phyloP scores from a whole-genome alignment of 2,329 filamentous ascomycete species.

The Stylonectria norvegica region DNA sequence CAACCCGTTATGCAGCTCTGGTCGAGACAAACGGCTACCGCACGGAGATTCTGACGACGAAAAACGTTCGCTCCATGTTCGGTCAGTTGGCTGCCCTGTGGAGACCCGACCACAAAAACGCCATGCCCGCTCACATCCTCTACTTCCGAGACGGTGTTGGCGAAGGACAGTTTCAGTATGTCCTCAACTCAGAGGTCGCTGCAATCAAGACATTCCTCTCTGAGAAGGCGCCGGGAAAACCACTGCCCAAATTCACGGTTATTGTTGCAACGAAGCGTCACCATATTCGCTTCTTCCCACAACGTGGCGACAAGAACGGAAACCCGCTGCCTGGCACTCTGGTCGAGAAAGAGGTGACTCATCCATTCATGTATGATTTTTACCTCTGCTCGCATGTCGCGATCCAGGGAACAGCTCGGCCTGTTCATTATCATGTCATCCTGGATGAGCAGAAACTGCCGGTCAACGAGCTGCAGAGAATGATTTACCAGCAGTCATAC shows the following conservation, averaged over 20 bases:
- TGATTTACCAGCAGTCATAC: conserved; percentile 94
- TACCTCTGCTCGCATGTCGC: conserved; percentile 63
- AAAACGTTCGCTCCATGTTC: conserved; percentile 66
- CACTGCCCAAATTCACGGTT: conserved; percentile 70
- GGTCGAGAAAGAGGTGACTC: conserved; percentile 85
- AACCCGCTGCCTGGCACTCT: conserved; percentile 85
- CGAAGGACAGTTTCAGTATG: conserved; percentile 78
- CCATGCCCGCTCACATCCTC: conserved; percentile 67
- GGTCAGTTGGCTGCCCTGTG: conserved; percentile 62
- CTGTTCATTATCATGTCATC: conserved; percentile 88
- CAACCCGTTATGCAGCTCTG: conserved; percentile 72
- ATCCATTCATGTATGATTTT: conserved; percentile 88
- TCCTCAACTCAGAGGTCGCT: conserved; percentile 73
- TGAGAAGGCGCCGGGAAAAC: conserved; percentile 30
- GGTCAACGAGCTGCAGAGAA: conserved; percentile 70
- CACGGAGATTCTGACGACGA: conserved; percentile 69
- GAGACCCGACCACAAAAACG: conserved; percentile 48
- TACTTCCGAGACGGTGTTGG: conserved; percentile 93
- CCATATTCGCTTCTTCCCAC: conserved; percentile 88
- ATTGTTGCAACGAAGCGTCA: conserved; percentile 91
- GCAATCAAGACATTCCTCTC: conserved; percentile 63
- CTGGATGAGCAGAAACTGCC: conserved; percentile 71
- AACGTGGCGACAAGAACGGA: conserved; percentile 65
- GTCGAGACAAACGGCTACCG: conserved; percentile 81
- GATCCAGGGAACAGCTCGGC: conserved; percentile 90